Conservation (phyloP, 2,329 filamentous ascomycete genomes). For the Diaporthe sp. region DNA sequence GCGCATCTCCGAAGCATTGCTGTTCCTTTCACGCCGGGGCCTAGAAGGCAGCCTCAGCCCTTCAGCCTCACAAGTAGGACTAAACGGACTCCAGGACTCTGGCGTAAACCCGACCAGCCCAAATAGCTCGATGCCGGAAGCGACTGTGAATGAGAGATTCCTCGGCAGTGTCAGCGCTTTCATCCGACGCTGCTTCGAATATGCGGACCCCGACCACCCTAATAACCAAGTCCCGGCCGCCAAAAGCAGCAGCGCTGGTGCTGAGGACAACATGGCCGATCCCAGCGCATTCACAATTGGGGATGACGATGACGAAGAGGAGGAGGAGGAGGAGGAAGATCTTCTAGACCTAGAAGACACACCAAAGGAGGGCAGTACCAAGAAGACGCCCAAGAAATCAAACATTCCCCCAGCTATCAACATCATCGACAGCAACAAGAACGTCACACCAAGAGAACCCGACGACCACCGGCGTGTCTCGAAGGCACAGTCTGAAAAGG, state of each 20-base stretch:
- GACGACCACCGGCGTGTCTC: slow-evolving; percentile 60
- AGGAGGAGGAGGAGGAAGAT: slow-evolving; percentile 65
- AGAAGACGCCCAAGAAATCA: slow-evolving; percentile 41
- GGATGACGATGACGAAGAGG: slow-evolving; percentile 74
- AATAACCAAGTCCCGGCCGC: slow-evolving; percentile 57
- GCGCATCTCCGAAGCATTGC: slow-evolving; percentile 90
- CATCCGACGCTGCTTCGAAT: slow-evolving; percentile 96
- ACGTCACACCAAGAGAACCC: slow-evolving; percentile 45
- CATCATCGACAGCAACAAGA: slow-evolving; percentile 41
- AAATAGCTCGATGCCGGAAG: slow-evolving; percentile 60
- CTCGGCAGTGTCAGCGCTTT: slow-evolving; percentile 95
- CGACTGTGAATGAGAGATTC: slow-evolving; percentile 86
- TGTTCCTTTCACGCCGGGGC: slow-evolving; percentile 92
- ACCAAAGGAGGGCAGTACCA: slow-evolving; percentile 51
- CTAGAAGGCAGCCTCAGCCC: slow-evolving; percentile 81
- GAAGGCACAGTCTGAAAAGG: slow-evolving; percentile 79
- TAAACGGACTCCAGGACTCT: slow-evolving; percentile 58
- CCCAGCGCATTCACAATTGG: slow-evolving; percentile 79
- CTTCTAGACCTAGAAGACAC: slow-evolving; percentile 70
- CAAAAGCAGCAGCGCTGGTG: slow-evolving; percentile 39
- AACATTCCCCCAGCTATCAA: slow-evolving; percentile 45
- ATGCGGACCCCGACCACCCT: slow-evolving; percentile 91
- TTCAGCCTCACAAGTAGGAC: slow-evolving; percentile 69
- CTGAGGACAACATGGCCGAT: slow-evolving; percentile 51
- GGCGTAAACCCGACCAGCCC: slow-evolving; percentile 46